Percentiles rank a stretch among this genome's conserved stretches.
Evolutionary conservation across 805 yeast species (phyloP).

Genomic region (Myxozyma neglecta): DNA sequence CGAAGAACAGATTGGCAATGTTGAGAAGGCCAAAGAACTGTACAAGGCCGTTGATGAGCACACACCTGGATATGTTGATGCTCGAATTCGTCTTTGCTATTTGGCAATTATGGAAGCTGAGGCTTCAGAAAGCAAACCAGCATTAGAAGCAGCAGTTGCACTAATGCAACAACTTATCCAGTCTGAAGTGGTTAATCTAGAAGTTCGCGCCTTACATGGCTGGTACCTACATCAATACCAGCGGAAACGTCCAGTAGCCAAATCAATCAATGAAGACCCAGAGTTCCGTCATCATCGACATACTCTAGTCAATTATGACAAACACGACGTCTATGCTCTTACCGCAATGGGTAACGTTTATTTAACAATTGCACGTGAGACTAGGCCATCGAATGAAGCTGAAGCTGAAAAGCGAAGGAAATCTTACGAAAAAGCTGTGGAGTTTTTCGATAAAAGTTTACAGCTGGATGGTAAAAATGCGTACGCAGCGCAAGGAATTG

Average conservation of each 20-base stretch:
- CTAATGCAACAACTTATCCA: slow-evolving; percentile 56
- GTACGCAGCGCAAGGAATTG: slow-evolving; percentile 97
- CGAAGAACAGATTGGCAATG: slow-evolving; percentile 50
- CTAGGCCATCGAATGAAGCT: slow-evolving; percentile 49
- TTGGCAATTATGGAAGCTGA: slow-evolving; percentile 50
- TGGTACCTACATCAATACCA: slow-evolving; percentile 66
- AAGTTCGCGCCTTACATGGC: slow-evolving; percentile 86
- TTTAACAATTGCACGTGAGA: slow-evolving; percentile 73
- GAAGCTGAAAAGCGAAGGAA: slow-evolving; percentile 63
- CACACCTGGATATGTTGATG: slow-evolving; percentile 72
- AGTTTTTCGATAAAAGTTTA: slow-evolving; percentile 83
- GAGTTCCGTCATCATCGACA: slow-evolving; percentile 83
- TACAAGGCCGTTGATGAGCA: slow-evolving; percentile 59
- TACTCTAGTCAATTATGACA: slow-evolving; percentile 73
- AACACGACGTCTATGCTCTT: slow-evolving; percentile 85
- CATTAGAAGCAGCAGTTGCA: slow-evolving; percentile 42
- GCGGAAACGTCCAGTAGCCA: slow-evolving; percentile 35
- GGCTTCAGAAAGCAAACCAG: slow-evolving; percentile 10
- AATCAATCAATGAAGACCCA: slow-evolving; percentile 55
- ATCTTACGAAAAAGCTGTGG: slow-evolving; percentile 86
- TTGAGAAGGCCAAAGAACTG: slow-evolving; percentile 42
- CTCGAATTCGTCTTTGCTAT: slow-evolving; percentile 69
- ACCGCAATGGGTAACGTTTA: slow-evolving; percentile 88
- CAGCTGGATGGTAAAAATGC: slow-evolving; percentile 81
- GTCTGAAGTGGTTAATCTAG: slow-evolving; percentile 61